These are phyloP conservation scores for Fusarium pseudocircinatum DNA, from an alignment of 2,329 filamentous ascomycete genomes.

Conservation along the genomic window DNA sequence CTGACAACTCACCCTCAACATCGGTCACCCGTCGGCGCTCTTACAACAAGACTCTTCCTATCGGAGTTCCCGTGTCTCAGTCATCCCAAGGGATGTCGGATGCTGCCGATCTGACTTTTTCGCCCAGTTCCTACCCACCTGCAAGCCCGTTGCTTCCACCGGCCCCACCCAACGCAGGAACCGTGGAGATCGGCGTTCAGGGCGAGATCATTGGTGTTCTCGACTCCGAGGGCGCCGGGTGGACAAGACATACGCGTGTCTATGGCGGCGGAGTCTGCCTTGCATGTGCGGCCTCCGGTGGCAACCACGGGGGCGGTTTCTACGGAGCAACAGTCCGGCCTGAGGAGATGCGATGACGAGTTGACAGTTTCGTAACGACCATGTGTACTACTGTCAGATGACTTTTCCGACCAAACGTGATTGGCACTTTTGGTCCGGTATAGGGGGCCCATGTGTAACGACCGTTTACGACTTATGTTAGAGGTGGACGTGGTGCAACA, in stretches of 20 bases:
- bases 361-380: neutral
- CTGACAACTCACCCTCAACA: constrained; percentile 43
- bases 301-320: constrained; percentile 57
- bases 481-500: constrained; percentile 28
- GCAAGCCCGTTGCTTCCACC: constrained; percentile 59
- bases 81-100: constrained; percentile 36
- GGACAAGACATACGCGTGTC: constrained; percentile 67
- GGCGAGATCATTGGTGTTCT: constrained; percentile 62
- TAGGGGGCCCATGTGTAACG: constrained; percentile 27
- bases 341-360: constrained; percentile 58
- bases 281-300: constrained; percentile 61
- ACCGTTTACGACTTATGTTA: constrained; percentile 39
- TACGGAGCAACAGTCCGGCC: constrained; percentile 65
- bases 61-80: constrained; percentile 45
- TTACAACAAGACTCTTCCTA: constrained; percentile 54
- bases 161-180: constrained; percentile 51
- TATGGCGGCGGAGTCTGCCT: constrained; percentile 68
- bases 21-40: constrained; percentile 53
- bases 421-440: constrained; percentile 3
- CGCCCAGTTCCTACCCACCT: constrained; percentile 61
- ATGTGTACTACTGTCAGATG: constrained; percentile 10
- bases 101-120: constrained; percentile 48
- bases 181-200: constrained; percentile 54
- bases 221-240: constrained; percentile 59
- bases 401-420: constrained; percentile 1